Base-by-base conservation (phyloP, 2,329 filamentous ascomycete species). In the Thermoascus crustaceus region DNA sequence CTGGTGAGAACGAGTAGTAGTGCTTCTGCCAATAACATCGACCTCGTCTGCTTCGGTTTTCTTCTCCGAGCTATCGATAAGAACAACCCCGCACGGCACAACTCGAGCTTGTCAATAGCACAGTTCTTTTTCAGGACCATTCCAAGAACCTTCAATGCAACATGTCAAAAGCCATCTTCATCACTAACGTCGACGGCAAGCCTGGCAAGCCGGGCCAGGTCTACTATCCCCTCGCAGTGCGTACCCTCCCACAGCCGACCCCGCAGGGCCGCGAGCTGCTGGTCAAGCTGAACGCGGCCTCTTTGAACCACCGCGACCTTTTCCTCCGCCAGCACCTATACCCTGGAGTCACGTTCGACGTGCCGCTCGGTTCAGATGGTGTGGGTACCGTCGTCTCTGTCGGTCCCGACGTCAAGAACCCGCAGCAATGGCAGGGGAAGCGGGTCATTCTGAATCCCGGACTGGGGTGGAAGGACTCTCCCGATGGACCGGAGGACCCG, bases 251-350 rank as follows among this genome's bases (percentile, higher is more conserved):
- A 37, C 69, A 72, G 43, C 82, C 82, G 17, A 68, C 66, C 2
- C 81, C 81, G 0, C 72, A 75, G 17, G 73, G 75, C 10, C 69
- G 69, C 43, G 73, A 95, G 58, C 68, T 94, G 46, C 69, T 93
- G 5, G 68, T 96, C 43, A 78, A 76, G 52, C 69, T 96, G 53
- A 73, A 75, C 22, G 84, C 87, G 34, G 84, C 81, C 1, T 82
- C 89, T 9, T 78, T 96, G 33, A 96, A 96, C 68, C 91, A 96
- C 67, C 83, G 88, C 50, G 91, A 96, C 61, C 77, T 94, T 48
- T 96, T 95, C 67, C 83, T 94, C 62, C 84, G 89, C 36, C 87
- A 91, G 60, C 82, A 88, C 54, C 77, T 94, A 25, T 96, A 96
- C 68, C 89, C 89, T 0, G 82, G 76, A 48, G 82, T 86, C 35